Base-by-base conservation (phyloP, 2,329 filamentous ascomycete genomes). In the Fusarium subglutinans region DNA sequence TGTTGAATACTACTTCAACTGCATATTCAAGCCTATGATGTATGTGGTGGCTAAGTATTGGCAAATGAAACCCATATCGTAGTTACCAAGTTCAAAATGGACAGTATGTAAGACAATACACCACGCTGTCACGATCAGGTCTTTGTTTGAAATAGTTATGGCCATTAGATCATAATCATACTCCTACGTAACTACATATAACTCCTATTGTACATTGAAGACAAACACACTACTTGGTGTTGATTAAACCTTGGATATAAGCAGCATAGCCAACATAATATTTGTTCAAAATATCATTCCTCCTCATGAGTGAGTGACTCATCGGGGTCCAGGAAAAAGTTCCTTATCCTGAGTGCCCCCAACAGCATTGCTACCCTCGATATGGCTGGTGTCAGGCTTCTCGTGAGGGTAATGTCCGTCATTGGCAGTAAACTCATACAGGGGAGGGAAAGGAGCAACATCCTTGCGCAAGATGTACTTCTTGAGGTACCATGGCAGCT, bases 401-500 rank as follows among this genome's bases (percentile, higher is more conserved):
- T 75, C 73, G 0, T 73, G 59, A 0, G 69, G 73, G 7, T 75
- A 75, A 5, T 75, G 9, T 2, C 72, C 73, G 33, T 75, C 66
- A 15, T 75, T 75, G 1, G 51, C 75, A 8, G 76, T 74, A 54
- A 81, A 79, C 22, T 78, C 75, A 43, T 82, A 82, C 5, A 83
- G 72, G 4, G 78, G 77, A 13, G 79, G 77, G 45, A 82, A 80
- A 1, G 79, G 77, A 2, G 76, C 57, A 3, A 82, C 79, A 53
- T 82, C 80, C 22, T 70, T 60, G 17, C 78, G 71, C 3, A 81
- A 15, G 3, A 80, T 12, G 10, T 80, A 76, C 71, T 81, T 82
- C 43, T 79, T 79, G 44, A 76, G 30, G 35, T 81, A 82, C 79
- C 80, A 82, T 0, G 80, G 80, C 6, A 81, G 56, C 73, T 81